Evolutionary conservation across 192 early-diverging fungal species (phyloP), one percentile per base, ranked within the genome.

Genomic region (Coemansia asiatica): DNA sequence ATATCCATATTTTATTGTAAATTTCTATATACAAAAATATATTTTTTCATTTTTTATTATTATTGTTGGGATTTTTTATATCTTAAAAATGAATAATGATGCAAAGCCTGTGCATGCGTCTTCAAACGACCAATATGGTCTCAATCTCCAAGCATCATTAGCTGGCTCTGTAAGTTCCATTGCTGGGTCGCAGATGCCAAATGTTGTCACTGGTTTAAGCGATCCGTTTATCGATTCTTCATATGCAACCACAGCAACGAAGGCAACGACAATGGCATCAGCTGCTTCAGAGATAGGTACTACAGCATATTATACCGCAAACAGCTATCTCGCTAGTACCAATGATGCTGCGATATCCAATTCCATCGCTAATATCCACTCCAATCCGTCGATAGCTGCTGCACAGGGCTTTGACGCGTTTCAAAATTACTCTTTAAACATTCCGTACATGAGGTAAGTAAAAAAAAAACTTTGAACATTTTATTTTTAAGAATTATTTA

Each of bases 361-460:
- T 0, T 44, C 40, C 5, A 13, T 44, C 13, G 40, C 55, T 7
- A 13, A 28, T 16, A n/a, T 26, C 23, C 25, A 33, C 13, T 33
- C 27, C 31, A 28, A 7, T 6, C 18, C 28, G 36, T 21, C 35
- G 18, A 6, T 21, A 2, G 7, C 16, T 35, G 23, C 57, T n/a
- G 57, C 57, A 6, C 15, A 31, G 12, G 57, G 19, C 18, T 22
- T 59, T 2, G 57, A 59, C 8, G 57, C n/a, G 6, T n/a, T 64
- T 22, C 22, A 36, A 53, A 64, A 53, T 51, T 64, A 55, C 15
- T 29, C 35, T 2, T 50, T 64, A 16, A 27, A 55, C 23, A 23
- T 55, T 26, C 62, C 49, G 16, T 48, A 40, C 36, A 64, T 64
- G 62, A 53, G 62, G 62, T 64, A 44, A 64, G 35, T 29, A 31